phyloP scores from a whole-genome alignment of 2,329 filamentous ascomycete species.

The Fusarium illudens region DNA sequence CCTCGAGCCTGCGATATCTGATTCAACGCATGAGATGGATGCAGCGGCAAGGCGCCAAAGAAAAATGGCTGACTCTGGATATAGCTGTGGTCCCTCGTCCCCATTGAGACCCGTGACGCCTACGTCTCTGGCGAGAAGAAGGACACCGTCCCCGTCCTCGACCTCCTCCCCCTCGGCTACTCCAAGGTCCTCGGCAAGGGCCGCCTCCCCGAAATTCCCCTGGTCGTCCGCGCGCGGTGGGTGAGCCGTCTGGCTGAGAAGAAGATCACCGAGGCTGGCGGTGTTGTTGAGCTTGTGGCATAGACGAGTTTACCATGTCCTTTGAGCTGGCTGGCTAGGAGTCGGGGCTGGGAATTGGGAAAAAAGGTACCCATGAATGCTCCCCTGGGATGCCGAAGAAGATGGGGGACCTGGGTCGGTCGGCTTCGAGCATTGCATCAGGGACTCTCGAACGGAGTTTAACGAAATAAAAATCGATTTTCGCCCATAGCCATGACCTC shows the following conservation, averaged over 20 bases:
- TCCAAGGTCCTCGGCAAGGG: slow-evolving; percentile 99
- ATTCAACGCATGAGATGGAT: not conserved
- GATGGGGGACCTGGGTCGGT: slow-evolving; percentile 46
- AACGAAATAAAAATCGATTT: slow-evolving; percentile 53
- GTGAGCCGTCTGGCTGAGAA: slow-evolving; percentile 96
- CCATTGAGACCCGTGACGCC: slow-evolving; percentile 89
- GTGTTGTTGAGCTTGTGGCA: slow-evolving; percentile 94
- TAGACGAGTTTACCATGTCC: slow-evolving; percentile 53
- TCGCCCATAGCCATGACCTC: slow-evolving; percentile 43
- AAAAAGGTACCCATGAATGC: slow-evolving; percentile 30
- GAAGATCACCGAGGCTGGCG: slow-evolving; percentile 98
- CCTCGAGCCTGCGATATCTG: slow-evolving; percentile 17
- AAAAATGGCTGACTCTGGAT: slow-evolving; percentile 41
- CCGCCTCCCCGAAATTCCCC: slow-evolving; percentile 88
- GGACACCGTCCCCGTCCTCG: slow-evolving; percentile 96
- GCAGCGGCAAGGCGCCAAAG: not conserved
- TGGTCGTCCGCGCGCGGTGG: slow-evolving; percentile 95
- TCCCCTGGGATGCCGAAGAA: slow-evolving; percentile 33
- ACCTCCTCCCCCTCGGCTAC: slow-evolving; percentile 97
- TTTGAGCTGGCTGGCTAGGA: slow-evolving; percentile 37
- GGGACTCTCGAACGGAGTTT: slow-evolving; percentile 53
- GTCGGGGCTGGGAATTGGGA: slow-evolving; percentile 45
- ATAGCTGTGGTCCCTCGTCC: slow-evolving; percentile 95
- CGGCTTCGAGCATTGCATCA: slow-evolving; percentile 55
- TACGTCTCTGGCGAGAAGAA: slow-evolving; percentile 83